Conservation (phyloP, 192 early-diverging fungal species). For the Mortierella antarctica region DNA sequence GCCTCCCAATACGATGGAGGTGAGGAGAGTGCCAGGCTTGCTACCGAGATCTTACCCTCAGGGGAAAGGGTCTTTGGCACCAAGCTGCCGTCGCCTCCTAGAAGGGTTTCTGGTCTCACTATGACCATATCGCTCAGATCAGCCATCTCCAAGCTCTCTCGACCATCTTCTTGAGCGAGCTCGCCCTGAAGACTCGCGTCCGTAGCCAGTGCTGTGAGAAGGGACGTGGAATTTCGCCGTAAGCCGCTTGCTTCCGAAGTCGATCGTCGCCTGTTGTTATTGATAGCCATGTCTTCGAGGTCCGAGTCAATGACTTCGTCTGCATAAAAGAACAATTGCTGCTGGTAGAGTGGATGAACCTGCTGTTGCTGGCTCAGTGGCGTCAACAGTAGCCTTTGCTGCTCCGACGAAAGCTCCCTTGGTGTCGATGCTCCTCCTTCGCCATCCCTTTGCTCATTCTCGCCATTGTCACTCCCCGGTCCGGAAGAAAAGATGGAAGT, state of each 20-base stretch:
- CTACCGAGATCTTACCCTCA: slow-evolving; percentile 34
- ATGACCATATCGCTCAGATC: neutral
- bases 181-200: slow-evolving; percentile 27
- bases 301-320: slow-evolving; percentile 22
- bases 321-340: slow-evolving; percentile 46
- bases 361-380: slow-evolving; percentile 9
- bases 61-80: slow-evolving; percentile 1
- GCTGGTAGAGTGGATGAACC: slow-evolving; percentile 28
- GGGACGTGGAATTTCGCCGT: slow-evolving; percentile 5
- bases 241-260: slow-evolving; percentile 6
- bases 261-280: neutral
- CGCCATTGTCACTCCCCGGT: slow-evolving; percentile 7
- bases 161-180: slow-evolving; percentile 24
- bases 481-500: slow-evolving; percentile 29
- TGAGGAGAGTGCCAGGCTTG: slow-evolving; percentile 27
- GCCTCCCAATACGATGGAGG: slow-evolving; percentile 52
- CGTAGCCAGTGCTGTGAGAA: slow-evolving; percentile 10
- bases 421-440: neutral
- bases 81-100: neutral
- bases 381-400: slow-evolving; percentile 24
- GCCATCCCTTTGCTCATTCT: neutral
- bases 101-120: slow-evolving; percentile 7
- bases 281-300: neutral
- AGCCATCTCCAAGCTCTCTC: slow-evolving; percentile 37
- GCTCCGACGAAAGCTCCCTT: slow-evolving; percentile 12